These are phyloP conservation scores for Ogataea neopini DNA, from an alignment of 805 yeast species.

Conservation along the genomic window DNA sequence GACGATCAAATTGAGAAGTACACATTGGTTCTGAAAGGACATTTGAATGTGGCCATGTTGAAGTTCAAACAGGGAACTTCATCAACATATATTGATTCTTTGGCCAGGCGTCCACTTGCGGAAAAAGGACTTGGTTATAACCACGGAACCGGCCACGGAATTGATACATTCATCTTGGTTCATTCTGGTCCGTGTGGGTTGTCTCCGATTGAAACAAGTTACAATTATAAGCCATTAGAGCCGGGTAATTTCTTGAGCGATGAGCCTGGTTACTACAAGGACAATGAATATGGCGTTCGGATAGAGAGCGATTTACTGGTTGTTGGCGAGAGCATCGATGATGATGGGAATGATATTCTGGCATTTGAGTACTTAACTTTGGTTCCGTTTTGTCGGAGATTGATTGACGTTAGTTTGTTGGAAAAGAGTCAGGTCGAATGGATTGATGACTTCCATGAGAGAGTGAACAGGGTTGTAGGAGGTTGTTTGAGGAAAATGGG, in stretches of 20 bases:
- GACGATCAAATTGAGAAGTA: conserved; percentile 63
- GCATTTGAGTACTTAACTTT: conserved; percentile 82
- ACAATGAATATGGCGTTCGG: conserved; percentile 87
- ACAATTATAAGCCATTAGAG: conserved; percentile 49
- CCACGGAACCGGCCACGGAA: conserved; percentile 98
- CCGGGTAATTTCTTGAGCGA: conserved; percentile 80
- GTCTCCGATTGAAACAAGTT: conserved; percentile 40
- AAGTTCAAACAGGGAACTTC: conserved; percentile 76
- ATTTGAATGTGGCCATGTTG: conserved; percentile 78
- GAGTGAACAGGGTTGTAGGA: conserved; percentile 53
- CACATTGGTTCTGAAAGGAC: conserved; percentile 89
- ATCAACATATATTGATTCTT: conserved; percentile 73
- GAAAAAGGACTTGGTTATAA: conserved; percentile 79
- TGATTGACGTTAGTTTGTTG: conserved; percentile 64
- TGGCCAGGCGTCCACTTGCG: conserved; percentile 86
- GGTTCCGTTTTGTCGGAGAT: conserved; percentile 78
- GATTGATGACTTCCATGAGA: conserved; percentile 67
- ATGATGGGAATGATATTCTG: conserved; percentile 55
- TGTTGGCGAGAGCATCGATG: conserved; percentile 43
- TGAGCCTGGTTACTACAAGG: conserved; percentile 94
- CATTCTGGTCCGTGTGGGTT: conserved; percentile 95
- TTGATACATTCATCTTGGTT: conserved; percentile 88
- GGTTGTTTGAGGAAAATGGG: conserved; percentile 53
- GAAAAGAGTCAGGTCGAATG: conserved; percentile 61
- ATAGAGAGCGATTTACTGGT: conserved; percentile 80